phyloP scores from a whole-genome alignment of 2,329 filamentous ascomycete species.

The Sclerotiophoma versabilis region DNA sequence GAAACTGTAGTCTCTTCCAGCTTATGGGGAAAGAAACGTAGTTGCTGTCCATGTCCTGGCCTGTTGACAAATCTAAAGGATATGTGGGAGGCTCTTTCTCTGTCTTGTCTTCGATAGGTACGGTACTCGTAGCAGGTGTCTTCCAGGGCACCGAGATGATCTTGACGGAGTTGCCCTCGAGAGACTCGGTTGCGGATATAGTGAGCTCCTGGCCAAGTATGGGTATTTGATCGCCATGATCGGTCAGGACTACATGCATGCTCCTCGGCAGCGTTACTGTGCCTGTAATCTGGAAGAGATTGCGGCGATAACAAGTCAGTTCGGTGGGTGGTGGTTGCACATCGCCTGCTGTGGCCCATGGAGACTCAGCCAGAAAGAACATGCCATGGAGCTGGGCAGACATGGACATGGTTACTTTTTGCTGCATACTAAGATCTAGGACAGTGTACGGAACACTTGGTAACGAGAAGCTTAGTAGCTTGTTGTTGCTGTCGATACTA shows the following conservation, averaged over 20 bases:
- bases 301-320: constrained; percentile 93
- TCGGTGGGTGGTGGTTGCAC: constrained; percentile 70
- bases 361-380: constrained; percentile 86
- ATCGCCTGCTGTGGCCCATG: constrained; percentile 66
- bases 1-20: constrained; percentile 92
- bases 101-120: constrained; percentile 68
- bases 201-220: constrained; percentile 84
- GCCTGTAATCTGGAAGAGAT: constrained; percentile 94
- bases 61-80: constrained; percentile 70
- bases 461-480: constrained; percentile 60
- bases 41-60: constrained; percentile 78
- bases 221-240: constrained; percentile 82
- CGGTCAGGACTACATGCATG: constrained; percentile 80
- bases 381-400: constrained; percentile 83
- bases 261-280: constrained; percentile 81
- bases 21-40: constrained; percentile 91
- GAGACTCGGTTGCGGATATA: constrained; percentile 92
- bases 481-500: constrained; percentile 69
- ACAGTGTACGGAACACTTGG: constrained; percentile 63
- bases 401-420: constrained; percentile 70
- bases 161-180: constrained; percentile 89
- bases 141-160: constrained; percentile 99
- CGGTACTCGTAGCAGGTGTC: constrained; percentile 81
- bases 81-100: constrained; percentile 90
- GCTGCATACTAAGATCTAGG: constrained; percentile 68